Evolutionary conservation across 2,329 filamentous ascomycete genomes (phyloP).

Genomic region (Tolypocladium ovalisporum): DNA sequence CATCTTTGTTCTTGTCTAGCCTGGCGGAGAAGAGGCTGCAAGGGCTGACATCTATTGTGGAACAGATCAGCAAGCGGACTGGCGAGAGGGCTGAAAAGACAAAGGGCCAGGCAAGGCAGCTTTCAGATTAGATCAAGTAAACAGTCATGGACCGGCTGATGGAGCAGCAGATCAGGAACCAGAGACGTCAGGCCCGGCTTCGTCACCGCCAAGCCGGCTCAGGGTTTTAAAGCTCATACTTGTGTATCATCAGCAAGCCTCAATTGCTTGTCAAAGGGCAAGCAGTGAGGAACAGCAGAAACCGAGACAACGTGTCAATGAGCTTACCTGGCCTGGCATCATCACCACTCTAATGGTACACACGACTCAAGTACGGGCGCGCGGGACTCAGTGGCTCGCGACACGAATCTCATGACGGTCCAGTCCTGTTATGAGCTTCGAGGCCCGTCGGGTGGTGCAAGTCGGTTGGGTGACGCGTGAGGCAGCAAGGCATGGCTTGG

Average conservation of each 20-base stretch:
- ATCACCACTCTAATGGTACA: not conserved
- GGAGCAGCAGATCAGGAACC: constrained; percentile 28
- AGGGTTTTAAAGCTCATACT: constrained; percentile 22
- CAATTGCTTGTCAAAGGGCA: not conserved
- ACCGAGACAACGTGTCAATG: not conserved
- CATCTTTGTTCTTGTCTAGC: constrained; percentile 44
- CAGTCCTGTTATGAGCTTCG: not conserved
- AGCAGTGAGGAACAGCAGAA: not conserved
- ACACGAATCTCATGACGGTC: not conserved
- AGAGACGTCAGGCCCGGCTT: constrained; percentile 38
- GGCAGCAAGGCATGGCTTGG: not conserved
- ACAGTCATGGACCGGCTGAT: constrained; percentile 21
- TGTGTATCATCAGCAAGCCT: constrained; percentile 16
- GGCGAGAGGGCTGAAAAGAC: constrained; percentile 8
- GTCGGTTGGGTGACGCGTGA: not conserved
- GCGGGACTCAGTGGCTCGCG: not conserved
- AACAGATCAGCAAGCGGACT: constrained; percentile 24
- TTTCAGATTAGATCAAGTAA: constrained; percentile 59
- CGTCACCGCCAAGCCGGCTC: constrained; percentile 25
- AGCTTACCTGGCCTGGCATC: not conserved
- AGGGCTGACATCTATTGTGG: constrained; percentile 34
- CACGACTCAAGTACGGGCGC: not conserved
- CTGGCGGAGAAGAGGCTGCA: constrained; percentile 37
- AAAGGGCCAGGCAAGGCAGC: constrained; percentile 13
- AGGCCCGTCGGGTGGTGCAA: not conserved